Evolutionary conservation across 176 grass and related monocot genomes (phyloP), one percentile per base, ranked within the genome.

Genomic region (Melocanna baccifera): DNA sequence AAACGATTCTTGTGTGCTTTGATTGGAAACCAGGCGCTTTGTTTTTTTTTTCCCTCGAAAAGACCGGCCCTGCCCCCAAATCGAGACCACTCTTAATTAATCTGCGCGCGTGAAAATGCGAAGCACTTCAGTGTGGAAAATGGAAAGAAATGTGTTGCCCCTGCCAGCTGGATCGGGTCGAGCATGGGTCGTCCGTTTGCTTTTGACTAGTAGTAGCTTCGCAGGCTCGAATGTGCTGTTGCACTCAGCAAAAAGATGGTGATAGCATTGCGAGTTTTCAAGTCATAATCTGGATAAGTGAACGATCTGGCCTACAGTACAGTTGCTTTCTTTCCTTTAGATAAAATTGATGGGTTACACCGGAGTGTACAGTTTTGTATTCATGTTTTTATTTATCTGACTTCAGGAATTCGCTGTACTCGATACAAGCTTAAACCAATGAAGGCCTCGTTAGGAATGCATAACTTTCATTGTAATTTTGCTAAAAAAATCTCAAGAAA

Each of bases 181-280:
- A 81, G 83, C 26, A 13, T 59, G 77, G 30, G 61, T 76, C 71
- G 57, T 41, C n/a, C 28, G 34, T 12, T 37, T 45, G 65, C 72
- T 90, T 90, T 90, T 71, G 72, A 86, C 78, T 86, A 29, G 29
- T 39, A 10, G 10, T 40, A 19, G 69, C 71, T 82, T 86, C 41
- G 34, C 48, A 59, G n/a, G 43, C 53, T 82, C 4, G 45, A 86
- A 90, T 36, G 71, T 90, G 88, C 25, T 72, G 83, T 86, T 78
- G 78, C 88, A 10, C 71, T 90, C 88, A 45, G 26, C 78, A 29
- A 82, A 90, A 90, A 90, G 88, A 47, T 56, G 76, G 23, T 66
- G 83, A 86, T 77, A 62, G 63, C 63, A 12, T 62, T n/a, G n/a
- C n/a, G 67, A 58, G 85, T 76, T 58, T 69, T 82, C 79, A 48